Percentiles rank a stretch among this genome's conserved stretches.
These are phyloP conservation scores for Martiniozyma abietophila DNA, from an alignment of 805 yeast genomes.

Conservation along the genomic window DNA sequence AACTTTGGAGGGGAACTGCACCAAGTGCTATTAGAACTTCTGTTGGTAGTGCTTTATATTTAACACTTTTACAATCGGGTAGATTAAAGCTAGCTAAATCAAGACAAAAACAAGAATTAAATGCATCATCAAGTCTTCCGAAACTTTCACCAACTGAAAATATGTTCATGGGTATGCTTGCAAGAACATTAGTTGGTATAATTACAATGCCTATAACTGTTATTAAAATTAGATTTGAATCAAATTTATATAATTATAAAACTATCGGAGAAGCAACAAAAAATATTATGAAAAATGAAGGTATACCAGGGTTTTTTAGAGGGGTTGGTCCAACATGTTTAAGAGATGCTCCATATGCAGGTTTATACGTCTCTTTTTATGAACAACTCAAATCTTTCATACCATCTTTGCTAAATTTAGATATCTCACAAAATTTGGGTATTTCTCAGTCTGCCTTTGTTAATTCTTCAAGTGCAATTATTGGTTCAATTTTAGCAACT, in stretches of 20 bases:
- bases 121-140: conserved; percentile 45
- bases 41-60: conserved; percentile 79
- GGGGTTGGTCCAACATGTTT: conserved; percentile 84
- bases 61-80: conserved; percentile 58
- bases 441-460: conserved; percentile 35
- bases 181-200: conserved; percentile 76
- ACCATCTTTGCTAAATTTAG: conserved; percentile 32
- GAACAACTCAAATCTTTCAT: conserved; percentile 58
- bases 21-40: conserved; percentile 90
- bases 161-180: conserved; percentile 63
- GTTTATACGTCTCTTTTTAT: conserved; percentile 77
- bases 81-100: conserved; percentile 29
- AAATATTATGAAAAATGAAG: conserved; percentile 44
- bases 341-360: conserved; percentile 96
- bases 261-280: conserved; percentile 52
- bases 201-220: conserved; percentile 93
- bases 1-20: conserved; percentile 88
- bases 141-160: conserved; percentile 62
- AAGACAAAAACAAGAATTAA: neutral
- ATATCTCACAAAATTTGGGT: conserved; percentile 8
- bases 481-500: conserved; percentile 75
- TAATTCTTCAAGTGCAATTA: conserved; percentile 67
- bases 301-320: conserved; percentile 64
- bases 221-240: conserved; percentile 81
- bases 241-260: conserved; percentile 61